These are phyloP conservation scores for Ceratocystis colombiana DNA, from an alignment of 2,329 filamentous ascomycete species.

Conservation along the genomic window DNA sequence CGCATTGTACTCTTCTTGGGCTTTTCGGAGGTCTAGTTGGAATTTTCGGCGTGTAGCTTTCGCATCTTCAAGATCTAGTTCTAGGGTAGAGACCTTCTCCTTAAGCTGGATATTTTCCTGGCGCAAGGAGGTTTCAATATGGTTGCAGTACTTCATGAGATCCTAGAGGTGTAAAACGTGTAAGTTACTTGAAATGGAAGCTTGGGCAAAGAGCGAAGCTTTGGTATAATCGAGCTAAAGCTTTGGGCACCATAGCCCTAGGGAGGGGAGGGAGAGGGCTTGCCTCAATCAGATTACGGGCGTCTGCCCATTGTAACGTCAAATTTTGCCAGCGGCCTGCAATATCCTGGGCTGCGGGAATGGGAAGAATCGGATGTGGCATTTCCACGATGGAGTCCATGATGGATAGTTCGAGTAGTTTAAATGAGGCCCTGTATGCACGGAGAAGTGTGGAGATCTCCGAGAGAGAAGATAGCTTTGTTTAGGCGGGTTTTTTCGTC, in stretches of 20 bases:
- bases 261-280: neutral
- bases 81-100: conserved; percentile 26
- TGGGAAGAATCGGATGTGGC: neutral
- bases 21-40: neutral
- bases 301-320: neutral
- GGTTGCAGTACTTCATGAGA: conserved; percentile 39
- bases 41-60: conserved; percentile 27
- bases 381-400: neutral
- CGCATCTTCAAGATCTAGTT: conserved; percentile 17
- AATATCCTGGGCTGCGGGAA: conserved; percentile 15
- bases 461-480: too few relatives aligned
- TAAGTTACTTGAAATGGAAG: neutral
- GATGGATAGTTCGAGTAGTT: neutral
- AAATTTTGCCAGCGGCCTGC: conserved; percentile 11
- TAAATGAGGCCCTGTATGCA: too few relatives aligned
- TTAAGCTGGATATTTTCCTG: conserved; percentile 38
- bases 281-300: conserved; percentile 17
- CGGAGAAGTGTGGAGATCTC: too few relatives aligned
- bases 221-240: neutral
- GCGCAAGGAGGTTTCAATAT: conserved; percentile 37
- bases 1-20: conserved; percentile 15
- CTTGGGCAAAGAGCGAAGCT: neutral
- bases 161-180: conserved; percentile 34
- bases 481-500: too few relatives aligned
- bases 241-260: neutral